A percentile compares a stretch with the other conserved stretches of the same genome.
These are phyloP conservation scores for Pleurotus cornucopiae DNA, from an alignment of 768 basidiomycete genomes.

Conservation along the genomic window DNA sequence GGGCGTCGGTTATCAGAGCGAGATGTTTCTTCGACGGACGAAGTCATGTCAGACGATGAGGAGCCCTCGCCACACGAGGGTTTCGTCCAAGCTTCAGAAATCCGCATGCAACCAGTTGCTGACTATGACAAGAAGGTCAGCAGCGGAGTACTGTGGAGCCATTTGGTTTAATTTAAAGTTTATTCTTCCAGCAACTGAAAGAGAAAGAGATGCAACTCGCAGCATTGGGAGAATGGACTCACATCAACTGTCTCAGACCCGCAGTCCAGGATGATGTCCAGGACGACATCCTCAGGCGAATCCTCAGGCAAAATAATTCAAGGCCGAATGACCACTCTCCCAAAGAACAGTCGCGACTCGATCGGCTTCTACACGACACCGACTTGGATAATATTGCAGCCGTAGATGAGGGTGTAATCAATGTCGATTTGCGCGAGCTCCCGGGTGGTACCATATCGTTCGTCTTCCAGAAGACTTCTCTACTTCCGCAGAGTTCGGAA, in stretches of 20 bases:
- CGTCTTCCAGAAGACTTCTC: slow-evolving; percentile 55
- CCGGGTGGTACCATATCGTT: slow-evolving; percentile 72
- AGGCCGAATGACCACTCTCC: slow-evolving; percentile 2
- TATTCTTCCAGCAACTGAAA: slow-evolving; percentile 46
- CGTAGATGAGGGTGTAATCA: slow-evolving; percentile 22
- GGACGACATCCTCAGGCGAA: slow-evolving; percentile 59
- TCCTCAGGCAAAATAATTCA: slow-evolving; percentile 25
- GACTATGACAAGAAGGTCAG: slow-evolving; percentile 53
- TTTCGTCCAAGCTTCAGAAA: slow-evolving; percentile 64
- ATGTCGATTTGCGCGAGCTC: slow-evolving; percentile 31
- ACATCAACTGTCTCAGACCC: slow-evolving; percentile 66
- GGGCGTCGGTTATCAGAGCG: slow-evolving; percentile 12
- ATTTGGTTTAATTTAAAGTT: too few relatives aligned
- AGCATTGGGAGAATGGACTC: slow-evolving; percentile 77
- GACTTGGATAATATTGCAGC: slow-evolving; percentile 43
- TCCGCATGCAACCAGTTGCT: slow-evolving; percentile 40
- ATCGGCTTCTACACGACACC: slow-evolving; percentile 33
- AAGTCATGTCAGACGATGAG: slow-evolving; percentile 24
- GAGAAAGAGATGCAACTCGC: slow-evolving; percentile 69
- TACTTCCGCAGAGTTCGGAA: too few relatives aligned
- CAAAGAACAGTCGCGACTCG: slow-evolving; percentile 11
- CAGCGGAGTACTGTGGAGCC: not conserved
- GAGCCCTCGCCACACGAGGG: slow-evolving; percentile 34
- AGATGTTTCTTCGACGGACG: slow-evolving; percentile 11
- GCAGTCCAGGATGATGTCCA: slow-evolving; percentile 46